Conservation (phyloP, 1,139 yeast species). For the Pneumocystis canis region DNA sequence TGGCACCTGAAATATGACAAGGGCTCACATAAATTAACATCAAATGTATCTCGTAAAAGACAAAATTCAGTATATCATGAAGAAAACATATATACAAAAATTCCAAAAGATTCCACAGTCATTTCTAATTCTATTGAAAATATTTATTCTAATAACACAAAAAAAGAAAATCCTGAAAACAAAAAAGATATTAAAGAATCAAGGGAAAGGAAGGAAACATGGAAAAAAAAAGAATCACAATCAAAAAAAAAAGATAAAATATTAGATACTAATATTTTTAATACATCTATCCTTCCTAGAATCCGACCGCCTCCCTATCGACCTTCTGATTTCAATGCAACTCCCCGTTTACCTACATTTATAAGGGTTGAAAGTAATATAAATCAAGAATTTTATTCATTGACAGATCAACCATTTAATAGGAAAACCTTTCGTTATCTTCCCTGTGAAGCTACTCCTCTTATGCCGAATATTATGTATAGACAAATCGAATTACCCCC, state of each 20-base stretch:
- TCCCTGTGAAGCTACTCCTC: constrained; percentile 61
- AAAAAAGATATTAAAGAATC: neutral
- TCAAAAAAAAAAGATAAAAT: neutral
- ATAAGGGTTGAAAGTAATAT: constrained; percentile 9
- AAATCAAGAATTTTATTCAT: constrained; percentile 27
- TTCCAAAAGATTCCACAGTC: neutral
- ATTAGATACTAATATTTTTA: neutral
- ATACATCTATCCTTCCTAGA: constrained; percentile 11
- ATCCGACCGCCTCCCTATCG: constrained; percentile 19
- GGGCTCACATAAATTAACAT: neutral
- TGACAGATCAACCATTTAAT: constrained; percentile 70
- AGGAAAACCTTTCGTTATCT: constrained; percentile 69
- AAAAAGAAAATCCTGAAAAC: neutral
- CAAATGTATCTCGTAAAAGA: neutral
- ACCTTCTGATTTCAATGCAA: constrained; percentile 17
- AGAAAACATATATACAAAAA: neutral
- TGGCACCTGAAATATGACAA: neutral
- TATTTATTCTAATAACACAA: neutral
- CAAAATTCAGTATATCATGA: neutral
- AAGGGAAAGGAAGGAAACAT: constrained; percentile 1
- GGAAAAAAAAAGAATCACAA: neutral
- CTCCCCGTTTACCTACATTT: constrained; percentile 18
- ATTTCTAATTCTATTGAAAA: neutral
- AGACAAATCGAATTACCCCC: constrained; percentile 67
- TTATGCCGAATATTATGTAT: constrained; percentile 46